Evolutionary conservation across 345 rosid species (phyloP).

Genomic region (Ailanthus altissimus): DNA sequence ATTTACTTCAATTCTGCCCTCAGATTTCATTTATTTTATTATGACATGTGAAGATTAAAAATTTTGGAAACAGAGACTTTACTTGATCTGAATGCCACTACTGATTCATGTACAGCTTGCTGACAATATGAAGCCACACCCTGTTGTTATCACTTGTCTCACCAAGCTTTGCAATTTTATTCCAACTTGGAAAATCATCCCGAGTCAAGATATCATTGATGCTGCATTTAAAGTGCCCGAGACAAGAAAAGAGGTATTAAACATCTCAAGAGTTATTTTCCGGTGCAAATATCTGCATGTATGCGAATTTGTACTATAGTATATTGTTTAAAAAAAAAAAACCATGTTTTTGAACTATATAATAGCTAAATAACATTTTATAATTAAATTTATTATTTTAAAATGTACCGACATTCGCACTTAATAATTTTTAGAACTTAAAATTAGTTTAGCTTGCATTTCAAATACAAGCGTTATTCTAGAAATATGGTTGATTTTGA

Average conservation of each 20-base stretch:
- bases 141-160: constrained; percentile 41
- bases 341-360: too few species aligned
- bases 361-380: too few species aligned
- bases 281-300: too few species aligned
- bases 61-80: background rate
- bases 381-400: too few species aligned
- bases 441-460: background rate
- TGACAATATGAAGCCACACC: constrained; percentile 58
- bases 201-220: constrained; percentile 57
- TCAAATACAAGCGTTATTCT: background rate
- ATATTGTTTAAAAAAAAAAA: too few species aligned
- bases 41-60: background rate
- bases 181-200: constrained; percentile 72
- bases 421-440: too few species aligned
- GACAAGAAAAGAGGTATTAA: constrained; percentile 51
- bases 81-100: background rate
- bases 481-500: background rate
- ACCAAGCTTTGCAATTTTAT: constrained; percentile 41
- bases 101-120: constrained; percentile 48
- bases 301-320: too few species aligned
- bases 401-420: too few species aligned
- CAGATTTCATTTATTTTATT: background rate
- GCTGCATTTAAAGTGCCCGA: constrained; percentile 62
- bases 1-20: background rate
- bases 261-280: too few species aligned